These are phyloP conservation scores for Viola pubescens DNA, from an alignment of 441 rosid genomes.

Conservation along the genomic window DNA sequence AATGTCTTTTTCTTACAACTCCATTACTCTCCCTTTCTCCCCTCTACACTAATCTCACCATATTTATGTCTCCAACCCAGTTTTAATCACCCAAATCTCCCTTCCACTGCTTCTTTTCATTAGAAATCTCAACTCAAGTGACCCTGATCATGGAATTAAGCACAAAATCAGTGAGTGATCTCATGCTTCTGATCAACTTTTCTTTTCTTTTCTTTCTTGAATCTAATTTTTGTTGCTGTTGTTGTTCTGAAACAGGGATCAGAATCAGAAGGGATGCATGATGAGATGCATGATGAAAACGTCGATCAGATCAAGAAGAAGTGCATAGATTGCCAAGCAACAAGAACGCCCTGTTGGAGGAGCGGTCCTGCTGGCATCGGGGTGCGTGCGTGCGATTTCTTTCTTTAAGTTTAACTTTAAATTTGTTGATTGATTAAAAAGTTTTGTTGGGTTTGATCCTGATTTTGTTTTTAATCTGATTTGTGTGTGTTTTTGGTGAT, in stretches of 20 bases:
- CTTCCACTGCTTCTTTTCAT: neutral
- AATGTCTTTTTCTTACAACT: neutral
- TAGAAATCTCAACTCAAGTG: neutral
- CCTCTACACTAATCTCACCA: neutral
- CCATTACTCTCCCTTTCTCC: neutral
- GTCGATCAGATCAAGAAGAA: constrained; percentile 36
- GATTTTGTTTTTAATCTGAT: neutral
- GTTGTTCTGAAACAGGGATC: constrained; percentile 13
- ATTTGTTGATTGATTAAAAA: no score
- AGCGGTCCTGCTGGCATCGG: constrained; percentile 94
- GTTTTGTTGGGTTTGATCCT: neutral
- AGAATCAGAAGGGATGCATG: constrained; percentile 9
- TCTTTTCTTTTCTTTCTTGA: neutral
- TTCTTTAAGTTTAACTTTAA: neutral
- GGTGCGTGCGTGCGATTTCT: constrained; percentile 24
- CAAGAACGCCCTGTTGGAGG: constrained; percentile 90
- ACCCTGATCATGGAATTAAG: constrained; percentile 14
- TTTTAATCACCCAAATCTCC: neutral
- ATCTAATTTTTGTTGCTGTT: neutral
- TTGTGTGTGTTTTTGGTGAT: neutral
- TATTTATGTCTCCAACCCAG: neutral
- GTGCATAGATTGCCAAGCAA: constrained; percentile 76
- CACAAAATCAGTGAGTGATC: constrained; percentile 14
- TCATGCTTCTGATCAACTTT: neutral
- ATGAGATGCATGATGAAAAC: neutral